phyloP scores from a whole-genome alignment of 2,329 filamentous ascomycete genomes.

The Scedosporium minutisporum region DNA sequence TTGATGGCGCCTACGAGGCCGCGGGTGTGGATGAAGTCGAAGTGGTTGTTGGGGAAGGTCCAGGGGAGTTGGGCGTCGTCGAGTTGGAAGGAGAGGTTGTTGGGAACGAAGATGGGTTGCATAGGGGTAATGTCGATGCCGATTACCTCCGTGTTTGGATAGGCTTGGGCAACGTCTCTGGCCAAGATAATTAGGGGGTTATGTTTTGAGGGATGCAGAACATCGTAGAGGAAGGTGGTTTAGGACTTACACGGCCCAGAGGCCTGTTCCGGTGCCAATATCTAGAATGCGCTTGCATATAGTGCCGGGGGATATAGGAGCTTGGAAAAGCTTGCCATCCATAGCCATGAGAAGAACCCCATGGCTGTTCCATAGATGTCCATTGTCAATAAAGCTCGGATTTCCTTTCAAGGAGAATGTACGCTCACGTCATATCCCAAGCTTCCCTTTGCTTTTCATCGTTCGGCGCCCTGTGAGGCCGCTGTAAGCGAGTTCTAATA shows the following conservation, averaged over 20 bases:
- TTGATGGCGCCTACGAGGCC: constrained; percentile 39
- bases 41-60: constrained; percentile 35
- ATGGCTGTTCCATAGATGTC: neutral
- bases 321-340: constrained; percentile 9
- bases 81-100: constrained; percentile 53
- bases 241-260: constrained; percentile 39
- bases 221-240: neutral
- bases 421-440: constrained; percentile 11
- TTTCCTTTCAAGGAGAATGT: neutral
- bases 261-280: constrained; percentile 46
- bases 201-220: no score
- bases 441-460: constrained; percentile 14
- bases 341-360: constrained; percentile 8
- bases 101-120: constrained; percentile 43
- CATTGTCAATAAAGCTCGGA: neutral
- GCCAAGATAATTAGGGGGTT: neutral
- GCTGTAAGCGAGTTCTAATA: neutral
- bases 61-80: constrained; percentile 48
- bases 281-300: constrained; percentile 23
- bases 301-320: constrained; percentile 2
- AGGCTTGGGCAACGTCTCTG: constrained; percentile 38
- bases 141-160: constrained; percentile 33
- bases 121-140: constrained; percentile 50
- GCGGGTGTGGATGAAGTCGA: constrained; percentile 51
- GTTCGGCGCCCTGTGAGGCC: constrained; percentile 9